Conservation (phyloP, 2,329 filamentous ascomycete species). For the Microdochium nivale region DNA sequence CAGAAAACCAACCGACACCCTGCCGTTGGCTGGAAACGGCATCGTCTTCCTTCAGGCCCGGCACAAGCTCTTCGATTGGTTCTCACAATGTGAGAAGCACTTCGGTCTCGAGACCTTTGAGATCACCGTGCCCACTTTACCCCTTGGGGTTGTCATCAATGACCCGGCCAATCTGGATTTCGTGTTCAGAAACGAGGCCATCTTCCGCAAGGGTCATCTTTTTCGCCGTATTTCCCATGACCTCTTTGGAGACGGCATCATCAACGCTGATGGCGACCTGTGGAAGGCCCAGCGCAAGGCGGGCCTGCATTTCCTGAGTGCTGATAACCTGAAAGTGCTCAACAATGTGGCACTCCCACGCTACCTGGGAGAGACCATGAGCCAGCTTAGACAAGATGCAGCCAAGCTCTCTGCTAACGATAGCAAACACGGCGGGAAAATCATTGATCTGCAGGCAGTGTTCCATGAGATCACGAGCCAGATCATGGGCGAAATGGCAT, state of each 20-base stretch:
- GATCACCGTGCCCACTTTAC: conserved; percentile 53
- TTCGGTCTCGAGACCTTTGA: conserved; percentile 54
- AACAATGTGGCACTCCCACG: conserved; percentile 48
- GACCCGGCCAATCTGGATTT: conserved; percentile 54
- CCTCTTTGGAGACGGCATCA: conserved; percentile 57
- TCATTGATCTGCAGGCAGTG: conserved; percentile 48
- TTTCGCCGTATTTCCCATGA: conserved; percentile 53
- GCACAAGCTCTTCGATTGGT: conserved; percentile 54
- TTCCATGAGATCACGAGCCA: conserved; percentile 58
- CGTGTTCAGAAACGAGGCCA: conserved; percentile 50
- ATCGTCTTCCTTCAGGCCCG: conserved; percentile 51
- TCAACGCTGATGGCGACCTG: conserved; percentile 55
- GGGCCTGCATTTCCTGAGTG: conserved; percentile 49
- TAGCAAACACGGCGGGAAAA: conserved; percentile 1
- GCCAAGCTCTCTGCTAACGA: conserved; percentile 4
- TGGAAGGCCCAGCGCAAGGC: conserved; percentile 57
- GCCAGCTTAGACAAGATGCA: conserved; percentile 23
- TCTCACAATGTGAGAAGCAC: conserved; percentile 45
- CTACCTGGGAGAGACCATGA: conserved; percentile 36
- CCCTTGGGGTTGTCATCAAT: conserved; percentile 54
- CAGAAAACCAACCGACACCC: conserved; percentile 39
- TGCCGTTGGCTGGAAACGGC: conserved; percentile 52
- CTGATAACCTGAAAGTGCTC: conserved; percentile 46
- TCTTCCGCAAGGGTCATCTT: conserved; percentile 55
- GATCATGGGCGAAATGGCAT: conserved; percentile 61